These are phyloP conservation scores for Linnemannia exigua DNA, from an alignment of 192 early-diverging fungal genomes.

Conservation along the genomic window DNA sequence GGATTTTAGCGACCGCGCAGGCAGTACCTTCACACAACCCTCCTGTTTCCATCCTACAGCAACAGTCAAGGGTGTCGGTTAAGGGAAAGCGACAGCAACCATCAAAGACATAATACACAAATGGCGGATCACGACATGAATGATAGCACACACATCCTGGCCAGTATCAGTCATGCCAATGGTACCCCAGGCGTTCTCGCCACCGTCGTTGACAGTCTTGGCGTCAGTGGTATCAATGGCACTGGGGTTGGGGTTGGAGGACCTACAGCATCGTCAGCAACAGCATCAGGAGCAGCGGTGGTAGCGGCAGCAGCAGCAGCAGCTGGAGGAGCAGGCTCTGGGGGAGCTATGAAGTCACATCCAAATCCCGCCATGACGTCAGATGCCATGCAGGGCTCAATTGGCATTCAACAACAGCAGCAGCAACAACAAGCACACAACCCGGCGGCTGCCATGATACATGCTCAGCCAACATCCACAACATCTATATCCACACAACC, in stretches of 20 bases:
- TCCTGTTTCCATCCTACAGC: neutral
- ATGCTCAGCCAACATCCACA: neutral
- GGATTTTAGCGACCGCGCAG: neutral
- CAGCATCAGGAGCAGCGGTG: neutral
- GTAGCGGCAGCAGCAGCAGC: neutral
- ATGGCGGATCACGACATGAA: constrained; percentile 44
- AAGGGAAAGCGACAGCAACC: neutral
- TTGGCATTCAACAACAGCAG: constrained; percentile 10
- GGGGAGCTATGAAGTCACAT: constrained; percentile 29
- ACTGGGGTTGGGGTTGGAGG: neutral
- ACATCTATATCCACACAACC: constrained; percentile 8
- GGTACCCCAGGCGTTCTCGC: constrained; percentile 27
- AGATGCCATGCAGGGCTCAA: constrained; percentile 23
- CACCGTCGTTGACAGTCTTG: constrained; percentile 19
- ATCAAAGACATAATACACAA: neutral
- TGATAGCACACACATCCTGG: constrained; percentile 43
- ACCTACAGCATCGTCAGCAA: neutral
- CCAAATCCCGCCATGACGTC: constrained; percentile 37
- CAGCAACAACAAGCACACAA: constrained; percentile 23
- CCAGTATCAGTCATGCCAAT: constrained; percentile 33
- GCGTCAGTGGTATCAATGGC: neutral
- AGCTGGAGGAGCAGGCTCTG: neutral
- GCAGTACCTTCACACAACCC: neutral
- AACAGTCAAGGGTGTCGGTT: neutral
- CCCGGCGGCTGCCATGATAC: constrained; percentile 9